A percentile compares a stretch with the other conserved stretches of the same genome.
These are phyloP conservation scores for Pythium insidiosum DNA, from an alignment of 352 stramenopile species.

Conservation along the genomic window DNA sequence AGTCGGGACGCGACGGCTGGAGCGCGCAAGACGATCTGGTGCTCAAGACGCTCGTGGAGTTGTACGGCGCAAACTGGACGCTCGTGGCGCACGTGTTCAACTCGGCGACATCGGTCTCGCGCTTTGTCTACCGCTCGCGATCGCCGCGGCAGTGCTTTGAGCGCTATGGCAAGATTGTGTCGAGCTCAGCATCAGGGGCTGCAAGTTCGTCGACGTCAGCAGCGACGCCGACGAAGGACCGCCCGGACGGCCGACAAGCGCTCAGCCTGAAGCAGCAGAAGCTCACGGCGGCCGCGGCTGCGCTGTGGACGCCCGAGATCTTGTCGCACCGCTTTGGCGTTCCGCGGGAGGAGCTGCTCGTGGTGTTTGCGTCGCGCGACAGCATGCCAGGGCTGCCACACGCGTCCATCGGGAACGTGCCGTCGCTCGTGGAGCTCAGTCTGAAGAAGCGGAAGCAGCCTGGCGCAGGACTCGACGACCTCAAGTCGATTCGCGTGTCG, in stretches of 20 bases:
- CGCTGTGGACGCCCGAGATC: constrained; percentile 32
- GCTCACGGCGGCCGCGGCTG: constrained; percentile 20
- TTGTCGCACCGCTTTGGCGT: constrained; percentile 59
- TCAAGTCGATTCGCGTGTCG: constrained; percentile 72
- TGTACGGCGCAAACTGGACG: constrained; percentile 85
- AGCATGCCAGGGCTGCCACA: constrained; percentile 55
- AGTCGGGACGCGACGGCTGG: constrained; percentile 46
- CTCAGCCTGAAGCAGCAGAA: constrained; percentile 32
- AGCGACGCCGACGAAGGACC: constrained; percentile 27
- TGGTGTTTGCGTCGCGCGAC: constrained; percentile 40
- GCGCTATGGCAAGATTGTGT: constrained; percentile 81
- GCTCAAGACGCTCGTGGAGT: constrained; percentile 78
- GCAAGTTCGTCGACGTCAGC: constrained; percentile 7
- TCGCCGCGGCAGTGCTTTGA: constrained; percentile 83
- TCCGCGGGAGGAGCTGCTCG: constrained; percentile 37
- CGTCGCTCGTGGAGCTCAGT: constrained; percentile 43
- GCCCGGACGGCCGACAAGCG: constrained; percentile 11
- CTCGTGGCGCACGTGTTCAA: constrained; percentile 83
- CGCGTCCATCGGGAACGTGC: constrained; percentile 43
- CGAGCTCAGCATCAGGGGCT: constrained; percentile 32
- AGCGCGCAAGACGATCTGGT: constrained; percentile 66
- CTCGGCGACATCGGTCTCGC: constrained; percentile 54
- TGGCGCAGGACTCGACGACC: constrained; percentile 36
- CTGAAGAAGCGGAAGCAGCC: constrained; percentile 41
- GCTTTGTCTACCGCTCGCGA: constrained; percentile 66